phyloP scores from a whole-genome alignment of 2,329 filamentous ascomycete species.

The Diaporthe citriasiana region DNA sequence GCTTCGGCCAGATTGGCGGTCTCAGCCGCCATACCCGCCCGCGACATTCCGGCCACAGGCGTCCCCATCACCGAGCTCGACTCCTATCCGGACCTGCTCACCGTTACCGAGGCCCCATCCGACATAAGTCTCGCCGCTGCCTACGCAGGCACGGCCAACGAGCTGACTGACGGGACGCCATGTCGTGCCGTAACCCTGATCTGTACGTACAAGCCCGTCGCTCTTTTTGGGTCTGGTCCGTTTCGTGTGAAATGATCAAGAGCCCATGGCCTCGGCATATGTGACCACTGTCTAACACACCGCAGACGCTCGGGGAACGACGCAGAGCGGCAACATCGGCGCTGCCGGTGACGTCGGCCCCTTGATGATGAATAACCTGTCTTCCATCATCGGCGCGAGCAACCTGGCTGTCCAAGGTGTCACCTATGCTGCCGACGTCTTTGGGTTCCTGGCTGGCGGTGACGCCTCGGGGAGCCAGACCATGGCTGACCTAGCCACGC shows the following conservation, averaged over 20 bases:
- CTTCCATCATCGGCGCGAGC: constrained; percentile 38
- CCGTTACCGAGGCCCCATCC: neutral
- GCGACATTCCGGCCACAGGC: neutral
- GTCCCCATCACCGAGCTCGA: constrained; percentile 17
- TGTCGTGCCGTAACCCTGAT: constrained; percentile 41
- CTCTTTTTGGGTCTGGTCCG: neutral
- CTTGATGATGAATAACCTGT: constrained; percentile 45
- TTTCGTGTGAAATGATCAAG: neutral
- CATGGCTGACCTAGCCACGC: constrained; percentile 38
- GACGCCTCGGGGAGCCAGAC: constrained; percentile 43
- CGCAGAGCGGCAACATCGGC: constrained; percentile 41
- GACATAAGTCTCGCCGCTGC: constrained; percentile 11
- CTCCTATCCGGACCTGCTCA: constrained; percentile 8
- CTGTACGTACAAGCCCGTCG: neutral
- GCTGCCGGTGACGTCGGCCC: constrained; percentile 45
- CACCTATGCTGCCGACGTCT: constrained; percentile 46
- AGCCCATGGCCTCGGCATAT: too few species aligned
- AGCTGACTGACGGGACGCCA: constrained; percentile 40
- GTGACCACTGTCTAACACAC: neutral
- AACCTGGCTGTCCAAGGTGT: constrained; percentile 48
- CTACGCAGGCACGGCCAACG: constrained; percentile 31
- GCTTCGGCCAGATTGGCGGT: constrained; percentile 10
- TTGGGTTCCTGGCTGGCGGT: constrained; percentile 47
- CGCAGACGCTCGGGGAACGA: constrained; percentile 37
- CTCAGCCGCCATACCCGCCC: constrained; percentile 5